A percentile compares a stretch with the other conserved stretches of the same genome.
Conservation (phyloP, 495 filamentous ascomycete genomes). For the Neurospora sp. region DNA sequence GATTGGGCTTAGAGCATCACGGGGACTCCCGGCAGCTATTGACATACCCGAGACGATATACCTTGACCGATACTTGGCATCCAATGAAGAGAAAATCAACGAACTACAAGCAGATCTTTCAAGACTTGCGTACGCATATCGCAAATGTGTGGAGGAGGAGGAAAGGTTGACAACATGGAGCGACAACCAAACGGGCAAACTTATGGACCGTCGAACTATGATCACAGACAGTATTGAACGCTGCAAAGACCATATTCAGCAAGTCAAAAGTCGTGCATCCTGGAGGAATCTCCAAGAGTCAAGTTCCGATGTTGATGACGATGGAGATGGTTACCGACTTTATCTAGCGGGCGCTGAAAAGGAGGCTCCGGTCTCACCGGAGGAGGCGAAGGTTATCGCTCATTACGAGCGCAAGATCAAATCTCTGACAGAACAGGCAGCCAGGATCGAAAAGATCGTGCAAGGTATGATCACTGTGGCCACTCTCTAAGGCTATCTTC, state of each 20-base stretch:
- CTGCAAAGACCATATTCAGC: slow-evolving; percentile 8
- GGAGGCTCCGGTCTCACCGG: slow-evolving; percentile 33
- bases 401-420: slow-evolving; percentile 13
- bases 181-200: slow-evolving; percentile 19
- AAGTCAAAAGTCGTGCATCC: slow-evolving; percentile 11
- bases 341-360: slow-evolving; percentile 23
- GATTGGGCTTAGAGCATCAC: slow-evolving; percentile 42
- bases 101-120: slow-evolving; percentile 31
- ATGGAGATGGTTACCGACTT: slow-evolving; percentile 42
- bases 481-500: neutral
- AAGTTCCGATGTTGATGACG: slow-evolving; percentile 31
- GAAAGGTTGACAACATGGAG: slow-evolving; percentile 13
- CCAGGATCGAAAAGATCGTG: slow-evolving; percentile 12
- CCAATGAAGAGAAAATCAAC: slow-evolving; percentile 40
- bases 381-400: slow-evolving; percentile 13
- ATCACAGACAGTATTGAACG: slow-evolving; percentile 16
- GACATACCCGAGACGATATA: slow-evolving; percentile 65
- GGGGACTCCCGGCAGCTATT: slow-evolving; percentile 35
- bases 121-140: slow-evolving; percentile 16
- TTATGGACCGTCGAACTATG: slow-evolving; percentile 22
- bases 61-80: slow-evolving; percentile 65
- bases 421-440: slow-evolving; percentile 6
- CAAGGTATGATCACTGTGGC: slow-evolving; percentile 7
- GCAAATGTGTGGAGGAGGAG: slow-evolving; percentile 12
- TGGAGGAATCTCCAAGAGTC: slow-evolving; percentile 40